Percentiles rank a stretch among this genome's conserved stretches.
Conservation (phyloP, 1,284 basidiomycete species). For the Rhodotorula sp. region DNA sequence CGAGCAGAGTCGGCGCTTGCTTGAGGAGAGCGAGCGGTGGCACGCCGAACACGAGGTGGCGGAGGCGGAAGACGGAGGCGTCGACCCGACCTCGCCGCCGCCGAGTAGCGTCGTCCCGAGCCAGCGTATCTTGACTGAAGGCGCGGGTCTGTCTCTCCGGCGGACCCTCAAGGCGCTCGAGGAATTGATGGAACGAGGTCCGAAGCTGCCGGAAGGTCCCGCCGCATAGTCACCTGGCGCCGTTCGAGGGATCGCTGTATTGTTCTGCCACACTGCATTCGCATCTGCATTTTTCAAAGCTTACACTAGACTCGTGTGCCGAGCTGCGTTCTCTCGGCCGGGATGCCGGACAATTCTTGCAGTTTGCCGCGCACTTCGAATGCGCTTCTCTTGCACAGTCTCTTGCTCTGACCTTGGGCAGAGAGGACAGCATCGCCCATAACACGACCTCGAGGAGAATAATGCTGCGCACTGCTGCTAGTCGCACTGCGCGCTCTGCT, state of each 20-base stretch:
- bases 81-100: slow-evolving; percentile 56
- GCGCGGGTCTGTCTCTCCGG: slow-evolving; percentile 75
- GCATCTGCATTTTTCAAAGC: neutral
- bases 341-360: neutral
- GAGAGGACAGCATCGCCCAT: neutral
- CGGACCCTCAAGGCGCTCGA: slow-evolving; percentile 64
- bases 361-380: neutral
- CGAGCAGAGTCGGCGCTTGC: slow-evolving; percentile 61
- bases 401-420: neutral
- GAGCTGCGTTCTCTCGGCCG: neutral
- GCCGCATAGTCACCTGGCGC: no score
- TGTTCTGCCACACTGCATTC: neutral
- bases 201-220: slow-evolving; percentile 1
- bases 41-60: slow-evolving; percentile 44
- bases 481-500: neutral
- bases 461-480: slow-evolving; percentile 8
- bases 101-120: slow-evolving; percentile 26
- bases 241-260: no score
- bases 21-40: slow-evolving; percentile 62
- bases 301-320: neutral
- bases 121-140: slow-evolving; percentile 59
- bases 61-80: slow-evolving; percentile 61
- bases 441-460: neutral
- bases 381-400: neutral
- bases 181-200: slow-evolving; percentile 43